Conservation (phyloP, 176 grass and related monocot species). For the Stipa capillata region DNA sequence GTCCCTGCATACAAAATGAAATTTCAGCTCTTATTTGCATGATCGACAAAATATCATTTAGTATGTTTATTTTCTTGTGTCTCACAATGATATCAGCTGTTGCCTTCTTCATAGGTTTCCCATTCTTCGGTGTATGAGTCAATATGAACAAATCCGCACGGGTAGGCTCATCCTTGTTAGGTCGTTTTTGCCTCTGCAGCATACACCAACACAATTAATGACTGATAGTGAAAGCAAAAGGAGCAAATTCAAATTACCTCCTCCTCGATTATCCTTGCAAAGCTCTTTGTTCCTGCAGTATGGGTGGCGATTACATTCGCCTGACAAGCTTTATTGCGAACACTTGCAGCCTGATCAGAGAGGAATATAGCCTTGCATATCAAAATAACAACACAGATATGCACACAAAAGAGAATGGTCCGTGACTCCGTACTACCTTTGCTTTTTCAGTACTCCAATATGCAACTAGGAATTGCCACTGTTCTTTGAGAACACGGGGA, state of each 20-base stretch:
- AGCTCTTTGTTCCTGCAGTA: conserved; percentile 50
- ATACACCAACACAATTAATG: conserved; percentile 1
- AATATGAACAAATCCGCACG: conserved; percentile 42
- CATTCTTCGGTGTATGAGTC: conserved; percentile 48
- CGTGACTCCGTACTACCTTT: conserved; percentile 4
- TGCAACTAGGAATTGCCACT: conserved; percentile 40
- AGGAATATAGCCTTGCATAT: conserved; percentile 1
- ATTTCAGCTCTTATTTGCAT: conserved; percentile 1
- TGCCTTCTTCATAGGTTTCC: conserved; percentile 32
- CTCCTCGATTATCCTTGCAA: conserved; percentile 41
- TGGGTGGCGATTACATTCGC: conserved; percentile 24
- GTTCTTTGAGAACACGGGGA: conserved; percentile 34
- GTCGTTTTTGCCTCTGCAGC: conserved; percentile 37
- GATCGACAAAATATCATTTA: not conserved
- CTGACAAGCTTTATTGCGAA: conserved; percentile 31
- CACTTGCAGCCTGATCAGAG: conserved; percentile 29
- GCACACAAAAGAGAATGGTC: not conserved
- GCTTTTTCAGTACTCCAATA: conserved; percentile 59
- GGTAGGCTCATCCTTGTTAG: conserved; percentile 36
- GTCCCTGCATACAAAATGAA: conserved; percentile 17
- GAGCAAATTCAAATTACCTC: conserved; percentile 38
- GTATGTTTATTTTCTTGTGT: conserved; percentile 9
- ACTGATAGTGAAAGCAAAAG: not conserved
- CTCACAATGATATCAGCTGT: conserved; percentile 44
- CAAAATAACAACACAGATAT: not conserved